These are phyloP conservation scores for Eimeria necatrix DNA, from an alignment of 169 alveolate genomes.

Conservation along the genomic window DNA sequence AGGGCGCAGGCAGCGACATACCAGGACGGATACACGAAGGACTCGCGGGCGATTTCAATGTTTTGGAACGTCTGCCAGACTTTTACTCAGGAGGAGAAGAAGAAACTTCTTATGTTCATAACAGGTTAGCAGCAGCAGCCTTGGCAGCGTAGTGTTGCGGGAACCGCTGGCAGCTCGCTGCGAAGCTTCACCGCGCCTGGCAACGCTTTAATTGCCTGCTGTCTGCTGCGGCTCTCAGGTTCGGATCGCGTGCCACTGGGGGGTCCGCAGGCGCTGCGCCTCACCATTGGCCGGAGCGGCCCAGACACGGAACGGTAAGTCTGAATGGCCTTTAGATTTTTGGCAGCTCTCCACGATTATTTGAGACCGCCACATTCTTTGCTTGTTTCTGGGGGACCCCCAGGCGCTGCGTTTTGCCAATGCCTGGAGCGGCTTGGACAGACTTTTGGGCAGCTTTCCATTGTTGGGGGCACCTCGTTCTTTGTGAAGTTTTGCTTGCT, in stretches of 20 bases:
- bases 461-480: background rate
- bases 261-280: constrained; percentile 87
- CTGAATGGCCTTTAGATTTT: background rate
- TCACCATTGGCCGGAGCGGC: constrained; percentile 89
- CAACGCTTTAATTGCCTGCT: background rate
- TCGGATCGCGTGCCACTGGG: constrained; percentile 91
- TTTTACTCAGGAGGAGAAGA: constrained; percentile 86
- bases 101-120: constrained; percentile 87
- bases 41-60: constrained; percentile 84
- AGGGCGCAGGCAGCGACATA: constrained; percentile 84
- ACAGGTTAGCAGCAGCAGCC: constrained; percentile 33
- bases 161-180: no score
- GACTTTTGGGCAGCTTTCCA: background rate
- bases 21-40: constrained; percentile 89
- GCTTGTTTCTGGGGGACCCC: background rate
- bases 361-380: background rate
- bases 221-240: constrained; percentile 84
- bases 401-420: background rate
- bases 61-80: constrained; percentile 90
- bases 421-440: background rate
- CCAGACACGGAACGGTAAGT: constrained; percentile 87
- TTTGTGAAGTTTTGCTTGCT: background rate
- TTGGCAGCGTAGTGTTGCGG: no score
- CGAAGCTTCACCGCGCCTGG: background rate
- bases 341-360: background rate